phyloP scores from a whole-genome alignment of 202 grass and related monocot species.

The Saccharum hybrid region DNA sequence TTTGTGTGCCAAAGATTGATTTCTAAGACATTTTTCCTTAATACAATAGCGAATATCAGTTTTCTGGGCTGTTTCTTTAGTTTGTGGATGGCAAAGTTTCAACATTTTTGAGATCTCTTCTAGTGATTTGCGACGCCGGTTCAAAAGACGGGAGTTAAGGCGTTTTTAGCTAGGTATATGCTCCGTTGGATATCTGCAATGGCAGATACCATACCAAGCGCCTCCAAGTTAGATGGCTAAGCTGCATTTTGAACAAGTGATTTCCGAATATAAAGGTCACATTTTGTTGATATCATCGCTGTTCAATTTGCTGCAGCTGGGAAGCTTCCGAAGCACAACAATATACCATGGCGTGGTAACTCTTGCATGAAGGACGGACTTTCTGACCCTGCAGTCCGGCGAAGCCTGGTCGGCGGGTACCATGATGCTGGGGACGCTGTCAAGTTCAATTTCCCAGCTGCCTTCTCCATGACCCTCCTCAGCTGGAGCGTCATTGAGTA shows the following conservation, averaged over 20 bases:
- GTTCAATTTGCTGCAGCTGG: constrained; percentile 64
- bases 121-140: not conserved
- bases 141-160: not conserved
- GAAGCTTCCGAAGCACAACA: constrained; percentile 83
- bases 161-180: constrained; percentile 24
- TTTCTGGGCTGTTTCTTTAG: not conserved
- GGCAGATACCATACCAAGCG: not conserved
- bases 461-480: constrained; percentile 93
- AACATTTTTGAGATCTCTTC: constrained; percentile 2
- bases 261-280: not conserved
- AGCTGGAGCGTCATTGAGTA: constrained; percentile 99
- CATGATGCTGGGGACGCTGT: constrained; percentile 75
- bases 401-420: constrained; percentile 74
- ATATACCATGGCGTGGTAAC: constrained; percentile 78
- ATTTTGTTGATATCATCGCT: constrained; percentile 7
- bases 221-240: not conserved
- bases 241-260: not conserved
- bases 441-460: constrained; percentile 90
- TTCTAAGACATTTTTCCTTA: not conserved
- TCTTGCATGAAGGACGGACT: constrained; percentile 87
- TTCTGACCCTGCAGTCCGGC: constrained; percentile 63
- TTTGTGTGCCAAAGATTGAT: constrained; percentile 1
- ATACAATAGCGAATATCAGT: not conserved
- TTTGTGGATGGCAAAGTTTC: not conserved
- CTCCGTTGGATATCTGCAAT: not conserved